Percentiles rank a stretch among this genome's conserved stretches.
phyloP scores from a whole-genome alignment of 306 rosid species.

The Calophaca sinica region DNA sequence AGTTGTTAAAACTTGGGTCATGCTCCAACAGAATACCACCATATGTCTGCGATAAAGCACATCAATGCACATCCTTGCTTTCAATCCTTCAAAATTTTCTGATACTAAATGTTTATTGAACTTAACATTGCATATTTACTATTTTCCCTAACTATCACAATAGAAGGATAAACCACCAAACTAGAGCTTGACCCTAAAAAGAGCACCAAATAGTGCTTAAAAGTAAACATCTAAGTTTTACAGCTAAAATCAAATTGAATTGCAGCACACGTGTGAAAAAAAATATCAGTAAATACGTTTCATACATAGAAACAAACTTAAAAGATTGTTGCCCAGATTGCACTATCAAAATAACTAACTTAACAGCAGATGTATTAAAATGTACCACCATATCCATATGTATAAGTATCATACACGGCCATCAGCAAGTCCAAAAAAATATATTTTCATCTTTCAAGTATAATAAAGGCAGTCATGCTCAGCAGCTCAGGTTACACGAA shows the following conservation, averaged over 20 bases:
- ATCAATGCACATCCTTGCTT: background rate
- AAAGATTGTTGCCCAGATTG: background rate
- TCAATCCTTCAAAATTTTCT: background rate
- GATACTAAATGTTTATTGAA: background rate
- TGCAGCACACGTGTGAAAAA: constrained; percentile 17
- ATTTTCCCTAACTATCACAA: no score
- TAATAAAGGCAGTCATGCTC: constrained; percentile 10
- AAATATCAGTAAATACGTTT: constrained; percentile 11
- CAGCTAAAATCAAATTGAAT: constrained; percentile 2
- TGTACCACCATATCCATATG: constrained; percentile 16
- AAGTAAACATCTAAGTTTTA: background rate
- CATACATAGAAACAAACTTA: constrained; percentile 16
- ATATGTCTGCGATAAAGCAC: background rate
- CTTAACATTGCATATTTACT: background rate
- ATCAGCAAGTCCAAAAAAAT: background rate
- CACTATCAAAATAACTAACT: constrained; percentile 5
- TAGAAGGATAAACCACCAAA: constrained; percentile 16
- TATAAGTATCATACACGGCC: constrained; percentile 23
- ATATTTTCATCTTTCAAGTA: background rate
- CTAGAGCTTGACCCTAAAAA: constrained; percentile 1
- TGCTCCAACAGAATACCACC: constrained; percentile 16
- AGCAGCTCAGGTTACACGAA: constrained; percentile 17
- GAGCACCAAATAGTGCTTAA: background rate
- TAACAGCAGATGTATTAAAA: background rate
- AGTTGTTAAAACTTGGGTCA: constrained; percentile 10